Percentiles rank a stretch among this genome's conserved stretches.
Evolutionary conservation across 164 flowering plant species (phyloP).

Genomic region (Amborella trichopoda): DNA sequence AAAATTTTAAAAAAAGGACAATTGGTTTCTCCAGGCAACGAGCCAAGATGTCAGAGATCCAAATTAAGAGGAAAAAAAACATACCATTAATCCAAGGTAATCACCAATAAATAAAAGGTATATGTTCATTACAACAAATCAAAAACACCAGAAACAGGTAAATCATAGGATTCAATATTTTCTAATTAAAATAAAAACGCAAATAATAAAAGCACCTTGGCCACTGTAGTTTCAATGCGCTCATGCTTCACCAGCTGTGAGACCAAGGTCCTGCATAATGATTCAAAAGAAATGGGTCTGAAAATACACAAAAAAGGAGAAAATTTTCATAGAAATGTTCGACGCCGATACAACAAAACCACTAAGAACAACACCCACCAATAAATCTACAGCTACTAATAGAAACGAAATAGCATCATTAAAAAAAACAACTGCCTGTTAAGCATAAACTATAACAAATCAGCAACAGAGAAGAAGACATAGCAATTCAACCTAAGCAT

Average conservation of each 20-base stretch:
- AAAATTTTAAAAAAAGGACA: no score
- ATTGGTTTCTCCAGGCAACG: no score
- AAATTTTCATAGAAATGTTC: no score
- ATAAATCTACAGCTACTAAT: neutral
- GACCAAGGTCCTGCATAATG: constrained; percentile 70
- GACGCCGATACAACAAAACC: neutral
- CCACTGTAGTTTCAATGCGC: constrained; percentile 89
- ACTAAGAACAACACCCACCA: neutral
- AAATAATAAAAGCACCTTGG: no score
- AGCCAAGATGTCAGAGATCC: no score
- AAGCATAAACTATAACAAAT: neutral
- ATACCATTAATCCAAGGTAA: no score
- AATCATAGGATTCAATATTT: no score
- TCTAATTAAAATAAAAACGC: no score
- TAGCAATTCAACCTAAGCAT: constrained; percentile 52
- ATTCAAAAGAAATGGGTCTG: neutral
- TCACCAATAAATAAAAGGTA: no score
- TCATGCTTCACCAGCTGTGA: constrained; percentile 94
- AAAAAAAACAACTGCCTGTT: neutral
- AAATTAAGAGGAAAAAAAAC: no score
- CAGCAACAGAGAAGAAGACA: neutral
- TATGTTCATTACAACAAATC: no score
- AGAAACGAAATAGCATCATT: neutral
- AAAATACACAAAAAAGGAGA: neutral
- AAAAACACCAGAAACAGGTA: no score